Evolutionary conservation across 139 green algal genomes (phyloP).

Genomic region (Picochlorum sp.): DNA sequence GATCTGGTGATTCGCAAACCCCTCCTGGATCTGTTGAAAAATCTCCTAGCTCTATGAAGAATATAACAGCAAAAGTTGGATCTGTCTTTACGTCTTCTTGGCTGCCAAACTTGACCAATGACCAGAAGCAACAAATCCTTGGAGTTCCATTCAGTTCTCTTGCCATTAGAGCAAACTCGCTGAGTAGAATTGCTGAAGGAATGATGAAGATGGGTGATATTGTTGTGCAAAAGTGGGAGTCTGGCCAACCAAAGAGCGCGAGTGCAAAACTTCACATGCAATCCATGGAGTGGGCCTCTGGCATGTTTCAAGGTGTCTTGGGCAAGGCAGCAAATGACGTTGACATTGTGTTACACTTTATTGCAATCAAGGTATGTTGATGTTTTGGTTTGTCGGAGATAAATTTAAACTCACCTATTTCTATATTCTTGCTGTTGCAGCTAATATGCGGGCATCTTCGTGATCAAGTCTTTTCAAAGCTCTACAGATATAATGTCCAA

Average conservation of each 20-base stretch:
- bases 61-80: slow-evolving; percentile 13
- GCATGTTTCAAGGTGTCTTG: slow-evolving; percentile 30
- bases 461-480: slow-evolving; percentile 39
- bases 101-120: neutral
- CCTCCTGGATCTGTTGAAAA: neutral
- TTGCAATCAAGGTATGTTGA: slow-evolving; percentile 29
- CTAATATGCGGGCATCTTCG: slow-evolving; percentile 59
- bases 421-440: slow-evolving; percentile 21
- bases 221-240: slow-evolving; percentile 34
- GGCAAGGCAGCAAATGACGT: slow-evolving; percentile 14
- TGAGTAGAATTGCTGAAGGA: slow-evolving; percentile 34
- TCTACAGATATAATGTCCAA: slow-evolving; percentile 53
- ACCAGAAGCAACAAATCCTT: slow-evolving; percentile 26
- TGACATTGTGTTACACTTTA: slow-evolving; percentile 37
- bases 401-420: neutral
- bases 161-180: slow-evolving; percentile 45
- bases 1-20: neutral
- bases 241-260: slow-evolving; percentile 15
- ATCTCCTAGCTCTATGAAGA: slow-evolving; percentile 2
- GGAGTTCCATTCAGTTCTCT: slow-evolving; percentile 26
- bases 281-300: slow-evolving; percentile 30
- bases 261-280: slow-evolving; percentile 6
- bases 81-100: neutral
- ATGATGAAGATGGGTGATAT: slow-evolving; percentile 33
- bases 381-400: neutral